Conservation (phyloP, 75 land plant genomes). For the Picea sitchensis region DNA sequence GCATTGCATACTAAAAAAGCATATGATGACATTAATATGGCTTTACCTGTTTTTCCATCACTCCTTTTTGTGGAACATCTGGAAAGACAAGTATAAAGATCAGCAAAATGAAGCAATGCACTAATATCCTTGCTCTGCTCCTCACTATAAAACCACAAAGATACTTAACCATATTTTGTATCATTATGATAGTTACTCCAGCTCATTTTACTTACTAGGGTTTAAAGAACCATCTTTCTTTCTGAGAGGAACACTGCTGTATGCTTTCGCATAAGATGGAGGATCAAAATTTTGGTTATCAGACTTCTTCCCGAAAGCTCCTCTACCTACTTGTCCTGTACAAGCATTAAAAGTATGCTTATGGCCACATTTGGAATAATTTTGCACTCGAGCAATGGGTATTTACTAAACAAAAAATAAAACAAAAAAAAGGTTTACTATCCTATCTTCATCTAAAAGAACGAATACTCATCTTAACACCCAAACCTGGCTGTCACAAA, state of each 20-base stretch:
- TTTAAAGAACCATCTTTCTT: background rate
- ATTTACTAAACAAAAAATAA: background rate
- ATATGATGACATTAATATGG: too few relatives aligned
- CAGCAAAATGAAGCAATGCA: background rate
- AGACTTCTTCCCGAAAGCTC: background rate
- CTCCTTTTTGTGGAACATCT: slow-evolving; percentile 3
- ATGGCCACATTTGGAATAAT: background rate
- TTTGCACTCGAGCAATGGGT: background rate
- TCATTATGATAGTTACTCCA: background rate
- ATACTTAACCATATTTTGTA: too few relatives aligned
- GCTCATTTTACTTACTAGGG: background rate
- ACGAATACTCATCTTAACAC: too few relatives aligned
- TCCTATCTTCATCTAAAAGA: too few relatives aligned
- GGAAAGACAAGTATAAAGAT: background rate
- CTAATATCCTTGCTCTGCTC: background rate
- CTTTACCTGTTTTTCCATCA: background rate
- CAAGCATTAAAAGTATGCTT: background rate
- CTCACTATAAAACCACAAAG: background rate
- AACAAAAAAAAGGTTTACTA: background rate
- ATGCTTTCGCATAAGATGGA: background rate
- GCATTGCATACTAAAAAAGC: too few relatives aligned
- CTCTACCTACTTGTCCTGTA: background rate
- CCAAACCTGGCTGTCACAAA: too few relatives aligned
- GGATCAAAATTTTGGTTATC: background rate
- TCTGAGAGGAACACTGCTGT: background rate